Base-by-base conservation (phyloP, 495 filamentous ascomycete species). In the Letharia lupina region DNA sequence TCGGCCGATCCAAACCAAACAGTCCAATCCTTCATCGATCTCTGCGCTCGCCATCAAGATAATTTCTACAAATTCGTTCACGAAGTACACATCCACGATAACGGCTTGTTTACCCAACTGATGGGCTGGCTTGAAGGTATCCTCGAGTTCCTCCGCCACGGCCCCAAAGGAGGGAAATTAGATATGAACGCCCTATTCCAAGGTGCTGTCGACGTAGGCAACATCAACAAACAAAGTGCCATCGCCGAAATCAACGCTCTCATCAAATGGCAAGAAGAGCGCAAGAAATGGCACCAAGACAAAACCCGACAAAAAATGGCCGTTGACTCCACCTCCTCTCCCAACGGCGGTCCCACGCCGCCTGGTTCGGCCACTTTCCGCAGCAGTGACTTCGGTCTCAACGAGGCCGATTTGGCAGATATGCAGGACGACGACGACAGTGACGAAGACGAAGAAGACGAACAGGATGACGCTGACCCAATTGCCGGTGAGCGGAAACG, bases 291-390 rank as follows among this genome's bases (percentile, higher is more conserved):
- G 94, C 94, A 98, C 70, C 84, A 95, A 65, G 91, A 95, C 75
- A 98, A 98, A 80, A 98, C 94, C 11, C 80, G 93, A 65, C 94
- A 96, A 78, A 98, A 98, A 81, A 98, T 98, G 94, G 94, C 94
- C 7, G 89, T 90, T 20, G 90, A 91, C 67, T 90, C 87, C 9
- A 80, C 77, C 18, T 54, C 69, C 10, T 57, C 57, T 42, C 33
- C 54, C 23, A 64, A 66, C 37, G 80, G 76, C 50, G 72, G 78
- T 8, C 60, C 76, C 40, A 58, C 66, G n/a, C 70, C 71, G 23
- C 79, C 78, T 11, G 86, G 83, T 28, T 77, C 75, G 62, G 72
- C 81, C 13, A 80, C 77, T 31, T 93, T 96, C 77, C 83, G 77
- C 68, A 83, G 83, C 45, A 86, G 82, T 65, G 93, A 97, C 74